Base-by-base conservation (phyloP, 768 basidiomycete genomes). In the Phylloporus scabripes region DNA sequence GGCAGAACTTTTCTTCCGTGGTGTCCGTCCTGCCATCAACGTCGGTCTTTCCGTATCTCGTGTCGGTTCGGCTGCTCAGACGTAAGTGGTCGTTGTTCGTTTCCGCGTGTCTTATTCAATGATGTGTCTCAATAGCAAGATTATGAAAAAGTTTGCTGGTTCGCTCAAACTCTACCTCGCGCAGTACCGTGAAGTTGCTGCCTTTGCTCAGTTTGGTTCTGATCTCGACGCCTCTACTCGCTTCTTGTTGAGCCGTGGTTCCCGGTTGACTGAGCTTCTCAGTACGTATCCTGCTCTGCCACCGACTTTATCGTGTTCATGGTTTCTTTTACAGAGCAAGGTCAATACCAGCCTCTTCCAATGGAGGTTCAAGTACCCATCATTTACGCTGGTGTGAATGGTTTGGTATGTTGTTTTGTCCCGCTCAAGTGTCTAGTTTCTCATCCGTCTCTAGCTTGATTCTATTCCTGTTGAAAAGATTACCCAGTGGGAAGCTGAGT, bases 61-160 rank as follows among this genome's bases (percentile, higher is more conserved):
- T 82, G 96, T 99, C 77, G 96, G 96, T 66, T 98, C 95, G 40
- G 95, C 96, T 65, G 96, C 96, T 65, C 96, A 99, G 78, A 97
- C 95, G 94, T 97, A 73, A 69, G 88, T 74, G 2, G 36, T 36
- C 31, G 12, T 5, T 39, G 3, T 1, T 24, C 14, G 1, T 20
- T 21, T 24, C 23, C 1, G 2, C 31, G 49, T 26, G 24, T 37
- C 31, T 57, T 5, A 48, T 3, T 6, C 6, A 23, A 23, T 23
- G 21, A 23, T 23, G 4, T 10, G 38, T 46, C 31, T 54, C 46
- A 46, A 58, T 55, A 89, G 85, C 60, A 92, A 94, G 76, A 92
- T 98, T 76, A 98, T 99, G 96, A 99, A 97, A 88, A 94, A 97
- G 78, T 98, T 98, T 63, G 96, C 96, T 63, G 96, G 96, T 80